These are phyloP conservation scores for Oxyria digyna DNA, from an alignment of 148 eudicot species.

Conservation along the genomic window DNA sequence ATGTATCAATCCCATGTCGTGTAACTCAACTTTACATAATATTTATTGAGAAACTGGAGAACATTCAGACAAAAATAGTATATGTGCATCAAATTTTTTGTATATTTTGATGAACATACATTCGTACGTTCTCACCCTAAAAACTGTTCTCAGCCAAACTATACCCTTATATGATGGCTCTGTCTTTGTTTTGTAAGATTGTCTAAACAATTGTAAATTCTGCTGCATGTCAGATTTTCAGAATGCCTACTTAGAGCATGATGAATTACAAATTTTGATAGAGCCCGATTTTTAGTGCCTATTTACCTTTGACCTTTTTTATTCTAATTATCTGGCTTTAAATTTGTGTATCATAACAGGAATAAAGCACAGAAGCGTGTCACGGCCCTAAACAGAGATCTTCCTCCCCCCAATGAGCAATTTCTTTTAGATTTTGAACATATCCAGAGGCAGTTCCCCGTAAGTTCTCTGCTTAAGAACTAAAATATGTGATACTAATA, in stretches of 20 bases:
- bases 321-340: not conserved
- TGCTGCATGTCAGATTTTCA: not conserved
- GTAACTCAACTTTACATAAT: not conserved
- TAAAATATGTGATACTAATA: not conserved
- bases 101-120: too few species aligned
- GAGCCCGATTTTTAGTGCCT: not conserved
- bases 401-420: slow-evolving; percentile 87
- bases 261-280: not conserved
- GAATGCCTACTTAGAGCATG: not conserved
- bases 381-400: slow-evolving; percentile 68
- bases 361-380: slow-evolving; percentile 92
- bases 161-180: not conserved
- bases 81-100: too few species aligned
- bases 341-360: slow-evolving; percentile 32
- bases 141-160: too few species aligned
- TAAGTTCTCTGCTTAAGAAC: slow-evolving; percentile 24
- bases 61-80: too few species aligned
- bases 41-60: too few species aligned
- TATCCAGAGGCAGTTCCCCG: slow-evolving; percentile 66
- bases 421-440: slow-evolving; percentile 83
- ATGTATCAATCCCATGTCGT: not conserved
- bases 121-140: too few species aligned
- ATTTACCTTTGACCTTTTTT: not conserved
- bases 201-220: not conserved
- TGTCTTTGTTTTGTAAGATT: not conserved